Evolutionary conservation across 2,329 filamentous ascomycete genomes (phyloP), one percentile per base, ranked within the genome.

Genomic region (Metarhizium brunneum): DNA sequence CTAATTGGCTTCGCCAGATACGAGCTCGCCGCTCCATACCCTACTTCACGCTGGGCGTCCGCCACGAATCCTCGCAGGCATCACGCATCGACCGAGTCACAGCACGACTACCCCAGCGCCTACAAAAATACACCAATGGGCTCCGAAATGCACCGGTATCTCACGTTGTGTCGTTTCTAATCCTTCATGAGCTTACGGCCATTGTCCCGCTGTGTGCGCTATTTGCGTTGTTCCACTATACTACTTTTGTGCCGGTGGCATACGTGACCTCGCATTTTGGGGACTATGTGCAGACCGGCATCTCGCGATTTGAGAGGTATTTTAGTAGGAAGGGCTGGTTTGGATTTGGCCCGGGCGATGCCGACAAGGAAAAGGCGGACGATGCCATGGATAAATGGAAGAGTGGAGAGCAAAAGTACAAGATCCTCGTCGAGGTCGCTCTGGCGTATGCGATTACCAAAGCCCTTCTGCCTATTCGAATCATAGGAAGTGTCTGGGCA

Each of bases 371-470:
- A 16, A 58, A 57, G 61, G 58, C 45, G 63, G 63, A 53, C 38
- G 52, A 70, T 50, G 66, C 68, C 47, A 54, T 72, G 53, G 60
- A 69, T 56, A 62, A 66, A 56, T 75, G 71, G 73, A 65, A 68
- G 55, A 66, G 61, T 49, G 66, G 68, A 7, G 74, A 79, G 55
- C 62, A 63, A n/a, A 74, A 73, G 59, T 83, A 84, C 64, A 78
- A 75, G 59, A 72, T 85, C n/a, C 72, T 83, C 5, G 72, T 84
- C 0, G 83, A 86, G 69, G 82, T 97, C 60, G 94, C 90, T 29
- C 87, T 94, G 20, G 92, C 94, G 5, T 99, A 94, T 75, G 88
- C 90, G 1, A 81, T 96, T 59, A 95, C 90, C 1, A 99, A 99
- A 73, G 84, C 84, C 16, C 66, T 97, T 57, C 69, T 99, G 60